A percentile compares a stretch with the other conserved stretches of the same genome.
These are phyloP conservation scores for Petunia hybrid DNA, from an alignment of 305 asterid species.

Conservation along the genomic window DNA sequence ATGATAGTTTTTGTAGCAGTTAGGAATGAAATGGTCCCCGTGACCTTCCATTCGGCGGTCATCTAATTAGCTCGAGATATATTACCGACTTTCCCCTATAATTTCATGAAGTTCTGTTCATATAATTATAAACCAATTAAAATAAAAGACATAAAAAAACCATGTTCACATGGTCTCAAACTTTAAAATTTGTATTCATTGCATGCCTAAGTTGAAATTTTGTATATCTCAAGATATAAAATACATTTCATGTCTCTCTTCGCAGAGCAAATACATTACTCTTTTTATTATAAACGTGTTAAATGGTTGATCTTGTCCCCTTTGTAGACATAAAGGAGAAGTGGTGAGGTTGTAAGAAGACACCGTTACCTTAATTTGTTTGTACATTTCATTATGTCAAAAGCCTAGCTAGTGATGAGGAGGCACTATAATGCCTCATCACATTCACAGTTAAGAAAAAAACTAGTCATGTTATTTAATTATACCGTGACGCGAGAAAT, in stretches of 20 bases:
- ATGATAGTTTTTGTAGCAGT: background rate
- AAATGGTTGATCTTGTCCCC: slow-evolving; percentile 13
- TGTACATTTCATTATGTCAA: slow-evolving; percentile 16
- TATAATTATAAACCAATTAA: background rate
- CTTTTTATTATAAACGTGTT: slow-evolving; percentile 24
- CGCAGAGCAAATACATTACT: slow-evolving; percentile 7
- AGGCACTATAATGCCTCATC: slow-evolving; percentile 7
- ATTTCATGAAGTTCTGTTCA: slow-evolving; percentile 10
- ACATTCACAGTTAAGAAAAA: background rate
- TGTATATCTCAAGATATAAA: background rate
- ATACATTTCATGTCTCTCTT: background rate
- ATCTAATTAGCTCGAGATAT: background rate
- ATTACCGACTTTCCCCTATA: slow-evolving; percentile 3
- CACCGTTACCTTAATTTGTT: slow-evolving; percentile 21
- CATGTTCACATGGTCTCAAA: slow-evolving; percentile 25
- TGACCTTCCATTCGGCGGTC: background rate
- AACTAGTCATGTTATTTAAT: background rate
- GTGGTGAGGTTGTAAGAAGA: slow-evolving; percentile 28
- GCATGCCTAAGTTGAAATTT: slow-evolving; percentile 27
- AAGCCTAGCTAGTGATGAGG: slow-evolving; percentile 19
- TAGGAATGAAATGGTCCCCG: background rate
- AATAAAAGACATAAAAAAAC: background rate
- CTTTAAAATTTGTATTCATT: background rate
- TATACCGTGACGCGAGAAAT: background rate
- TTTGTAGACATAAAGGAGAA: slow-evolving; percentile 17